Conservation (phyloP, 441 rosid species). For the Gossypium schwendimanii region DNA sequence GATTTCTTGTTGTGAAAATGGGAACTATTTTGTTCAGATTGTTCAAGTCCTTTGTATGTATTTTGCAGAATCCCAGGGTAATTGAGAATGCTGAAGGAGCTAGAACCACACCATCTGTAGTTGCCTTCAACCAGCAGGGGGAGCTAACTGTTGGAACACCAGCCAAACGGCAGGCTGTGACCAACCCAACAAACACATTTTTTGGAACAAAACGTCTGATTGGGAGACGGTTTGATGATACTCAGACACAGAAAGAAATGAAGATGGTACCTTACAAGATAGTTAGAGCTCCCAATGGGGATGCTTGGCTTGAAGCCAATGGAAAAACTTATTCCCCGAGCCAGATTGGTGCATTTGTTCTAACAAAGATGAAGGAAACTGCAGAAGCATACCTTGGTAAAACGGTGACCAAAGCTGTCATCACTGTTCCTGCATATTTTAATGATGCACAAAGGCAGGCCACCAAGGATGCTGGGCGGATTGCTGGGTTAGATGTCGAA, state of each 20-base stretch:
- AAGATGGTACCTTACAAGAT: constrained; percentile 43
- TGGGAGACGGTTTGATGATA: constrained; percentile 37
- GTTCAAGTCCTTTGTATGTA: neutral
- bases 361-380: constrained; percentile 54
- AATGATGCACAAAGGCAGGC: constrained; percentile 43
- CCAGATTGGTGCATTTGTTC: constrained; percentile 34
- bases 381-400: constrained; percentile 54
- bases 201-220: constrained; percentile 38
- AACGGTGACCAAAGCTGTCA: constrained; percentile 30
- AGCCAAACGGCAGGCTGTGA: constrained; percentile 46
- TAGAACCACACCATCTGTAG: constrained; percentile 52
- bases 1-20: neutral
- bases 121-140: constrained; percentile 47
- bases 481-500: constrained; percentile 33
- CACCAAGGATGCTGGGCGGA: constrained; percentile 38
- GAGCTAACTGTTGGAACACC: constrained; percentile 48
- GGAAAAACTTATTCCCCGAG: constrained; percentile 41
- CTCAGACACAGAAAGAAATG: constrained; percentile 40
- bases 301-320: constrained; percentile 41
- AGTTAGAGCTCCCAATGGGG: constrained; percentile 37
- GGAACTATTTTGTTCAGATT: neutral
- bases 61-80: constrained; percentile 41
- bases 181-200: constrained; percentile 34
- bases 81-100: constrained; percentile 57
- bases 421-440: constrained; percentile 38